phyloP scores from a whole-genome alignment of 441 rosid genomes.

The Geranium incanum region DNA sequence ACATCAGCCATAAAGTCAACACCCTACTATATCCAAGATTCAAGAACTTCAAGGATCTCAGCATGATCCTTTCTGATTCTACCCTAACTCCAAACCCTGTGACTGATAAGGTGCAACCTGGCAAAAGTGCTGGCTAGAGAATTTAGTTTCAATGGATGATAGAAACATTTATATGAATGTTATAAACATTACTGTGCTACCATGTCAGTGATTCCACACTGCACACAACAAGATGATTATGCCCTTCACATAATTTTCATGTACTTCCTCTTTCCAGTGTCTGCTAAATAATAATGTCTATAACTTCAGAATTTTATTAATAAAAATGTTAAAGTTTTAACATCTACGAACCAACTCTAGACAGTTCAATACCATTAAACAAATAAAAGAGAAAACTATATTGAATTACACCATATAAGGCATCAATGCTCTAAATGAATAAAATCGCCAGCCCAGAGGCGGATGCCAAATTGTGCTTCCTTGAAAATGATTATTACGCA shows the following conservation, averaged over 20 bases:
- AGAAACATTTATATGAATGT: too few relatives aligned
- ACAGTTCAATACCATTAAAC: slow-evolving; percentile 5
- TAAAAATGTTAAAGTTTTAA: not conserved
- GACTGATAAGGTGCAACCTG: too few relatives aligned
- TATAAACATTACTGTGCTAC: not conserved
- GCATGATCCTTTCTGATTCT: too few relatives aligned
- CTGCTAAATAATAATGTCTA: not conserved
- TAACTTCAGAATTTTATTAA: slow-evolving; percentile 1
- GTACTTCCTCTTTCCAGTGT: slow-evolving; percentile 24
- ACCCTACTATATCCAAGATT: too few relatives aligned
- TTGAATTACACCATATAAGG: not conserved
- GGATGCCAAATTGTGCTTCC: not conserved
- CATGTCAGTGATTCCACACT: not conserved
- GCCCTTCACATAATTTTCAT: slow-evolving; percentile 1
- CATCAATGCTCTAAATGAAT: slow-evolving; percentile 16
- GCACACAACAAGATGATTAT: not conserved
- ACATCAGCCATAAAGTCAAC: not conserved
- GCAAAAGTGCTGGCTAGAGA: too few relatives aligned
- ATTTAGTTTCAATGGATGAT: too few relatives aligned
- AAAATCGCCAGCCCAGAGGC: slow-evolving; percentile 19
- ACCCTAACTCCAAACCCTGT: too few relatives aligned
- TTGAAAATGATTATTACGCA: not conserved
- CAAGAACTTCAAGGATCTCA: too few relatives aligned
- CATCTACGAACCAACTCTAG: not conserved
- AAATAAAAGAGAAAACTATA: not conserved